Conservation (phyloP, 495 filamentous ascomycete species). For the Recurvomyces mirabilis region DNA sequence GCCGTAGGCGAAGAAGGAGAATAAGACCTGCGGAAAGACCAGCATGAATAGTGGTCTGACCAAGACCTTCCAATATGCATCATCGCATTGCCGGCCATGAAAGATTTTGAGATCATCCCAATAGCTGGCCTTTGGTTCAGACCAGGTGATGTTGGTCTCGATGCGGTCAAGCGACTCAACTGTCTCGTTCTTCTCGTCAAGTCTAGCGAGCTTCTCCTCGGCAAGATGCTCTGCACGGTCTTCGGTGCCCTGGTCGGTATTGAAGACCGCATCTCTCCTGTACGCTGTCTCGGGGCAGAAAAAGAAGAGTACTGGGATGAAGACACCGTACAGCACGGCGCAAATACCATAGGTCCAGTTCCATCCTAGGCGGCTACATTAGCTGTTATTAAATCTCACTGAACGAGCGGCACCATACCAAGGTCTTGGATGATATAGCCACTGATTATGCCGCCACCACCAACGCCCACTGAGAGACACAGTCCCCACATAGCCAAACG, state of each 20-base stretch:
- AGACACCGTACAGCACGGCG: conserved; percentile 40
- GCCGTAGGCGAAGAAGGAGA: conserved; percentile 42
- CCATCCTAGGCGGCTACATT: conserved; percentile 41
- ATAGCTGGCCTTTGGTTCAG: conserved; percentile 25
- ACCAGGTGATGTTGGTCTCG: conserved; percentile 6
- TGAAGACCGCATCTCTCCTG: conserved; percentile 23
- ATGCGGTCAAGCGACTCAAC: conserved; percentile 2
- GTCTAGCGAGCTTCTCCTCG: conserved; percentile 1
- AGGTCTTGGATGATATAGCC: conserved; percentile 22
- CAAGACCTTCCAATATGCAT: conserved; percentile 41
- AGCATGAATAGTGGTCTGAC: conserved; percentile 39
- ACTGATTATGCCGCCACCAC: conserved; percentile 21
- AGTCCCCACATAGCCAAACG: conserved; percentile 56
- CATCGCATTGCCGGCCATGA: conserved; percentile 33
- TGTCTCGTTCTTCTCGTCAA: not conserved
- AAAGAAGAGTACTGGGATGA: conserved; percentile 36
- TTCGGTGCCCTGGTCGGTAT: conserved; percentile 14
- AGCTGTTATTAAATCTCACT: no score
- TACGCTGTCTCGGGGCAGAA: conserved; percentile 46
- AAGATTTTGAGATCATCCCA: conserved; percentile 25
- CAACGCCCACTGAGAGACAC: conserved; percentile 39
- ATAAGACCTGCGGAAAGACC: conserved; percentile 44
- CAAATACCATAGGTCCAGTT: conserved; percentile 47
- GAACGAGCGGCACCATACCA: no score
- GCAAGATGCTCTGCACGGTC: conserved; percentile 8